Evolutionary conservation across 805 yeast species (phyloP).

Genomic region (Torulaspora microellipsoides): DNA sequence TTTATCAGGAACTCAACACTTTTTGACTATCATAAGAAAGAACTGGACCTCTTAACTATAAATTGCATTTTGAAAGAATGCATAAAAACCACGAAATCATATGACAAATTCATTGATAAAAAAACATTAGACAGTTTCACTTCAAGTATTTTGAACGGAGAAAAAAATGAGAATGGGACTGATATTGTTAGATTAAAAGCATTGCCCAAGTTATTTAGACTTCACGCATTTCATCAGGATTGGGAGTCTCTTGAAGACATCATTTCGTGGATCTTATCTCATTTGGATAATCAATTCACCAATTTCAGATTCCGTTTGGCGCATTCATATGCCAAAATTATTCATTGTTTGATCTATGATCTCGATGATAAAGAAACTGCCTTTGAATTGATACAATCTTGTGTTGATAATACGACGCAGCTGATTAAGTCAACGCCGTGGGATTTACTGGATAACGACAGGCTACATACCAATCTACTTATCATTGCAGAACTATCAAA

Average conservation of each 20-base stretch:
- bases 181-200: constrained; percentile 13
- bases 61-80: constrained; percentile 17
- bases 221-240: constrained; percentile 24
- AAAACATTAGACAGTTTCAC: constrained; percentile 3
- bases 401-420: constrained; percentile 25
- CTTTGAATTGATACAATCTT: constrained; percentile 25
- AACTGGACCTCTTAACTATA: constrained; percentile 16
- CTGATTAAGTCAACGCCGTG: constrained; percentile 9
- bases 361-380: constrained; percentile 24
- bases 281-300: constrained; percentile 48
- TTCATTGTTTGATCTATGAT: constrained; percentile 28
- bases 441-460: constrained; percentile 29
- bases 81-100: not conserved
- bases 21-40: constrained; percentile 3
- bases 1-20: constrained; percentile 26
- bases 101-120: constrained; percentile 6
- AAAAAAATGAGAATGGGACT: constrained; percentile 3
- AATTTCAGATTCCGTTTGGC: constrained; percentile 61
- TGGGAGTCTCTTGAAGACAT: constrained; percentile 45
- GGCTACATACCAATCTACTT: constrained; percentile 35
- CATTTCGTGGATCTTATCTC: constrained; percentile 43
- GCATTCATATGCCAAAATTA: constrained; percentile 54
- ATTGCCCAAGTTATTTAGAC: constrained; percentile 24
- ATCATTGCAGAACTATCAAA: constrained; percentile 34
- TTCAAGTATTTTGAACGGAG: constrained; percentile 7